Percentiles rank a stretch among this genome's conserved stretches.
phyloP scores from a whole-genome alignment of 441 rosid genomes.

The Gossypium lobatum region DNA sequence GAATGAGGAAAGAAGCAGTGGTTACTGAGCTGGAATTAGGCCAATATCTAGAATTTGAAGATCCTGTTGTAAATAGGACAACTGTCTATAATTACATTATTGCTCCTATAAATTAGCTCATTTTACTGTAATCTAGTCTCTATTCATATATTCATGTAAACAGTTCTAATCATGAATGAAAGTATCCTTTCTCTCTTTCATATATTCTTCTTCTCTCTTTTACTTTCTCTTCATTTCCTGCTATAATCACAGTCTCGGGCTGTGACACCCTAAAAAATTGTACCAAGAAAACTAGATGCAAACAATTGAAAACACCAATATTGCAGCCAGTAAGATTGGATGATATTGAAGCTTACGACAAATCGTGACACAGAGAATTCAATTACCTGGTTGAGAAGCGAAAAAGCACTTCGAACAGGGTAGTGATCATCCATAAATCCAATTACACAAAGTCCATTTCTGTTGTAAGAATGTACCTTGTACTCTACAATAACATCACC shows the following conservation, averaged over 20 bases:
- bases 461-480: constrained; percentile 82
- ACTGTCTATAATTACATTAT: no score
- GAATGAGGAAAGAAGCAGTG: no score
- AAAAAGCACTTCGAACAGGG: constrained; percentile 89
- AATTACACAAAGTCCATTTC: constrained; percentile 74
- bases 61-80: no score
- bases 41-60: no score
- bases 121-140: neutral
- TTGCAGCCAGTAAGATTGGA: neutral
- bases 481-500: constrained; percentile 44
- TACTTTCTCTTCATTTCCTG: neutral
- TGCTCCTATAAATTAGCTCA: no score
- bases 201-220: neutral
- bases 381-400: constrained; percentile 78
- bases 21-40: no score
- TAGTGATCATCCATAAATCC: constrained; percentile 95
- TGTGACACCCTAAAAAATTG: neutral
- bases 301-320: neutral
- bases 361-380: constrained; percentile 4
- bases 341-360: neutral
- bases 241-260: neutral
- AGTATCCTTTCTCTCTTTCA: neutral
- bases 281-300: no score
- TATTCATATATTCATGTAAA: neutral
- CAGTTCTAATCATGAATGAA: neutral